Evolutionary conservation across 202 grass and related monocot species (phyloP), one percentile per base, ranked within the genome.

Genomic region (Eragrostis tef): DNA sequence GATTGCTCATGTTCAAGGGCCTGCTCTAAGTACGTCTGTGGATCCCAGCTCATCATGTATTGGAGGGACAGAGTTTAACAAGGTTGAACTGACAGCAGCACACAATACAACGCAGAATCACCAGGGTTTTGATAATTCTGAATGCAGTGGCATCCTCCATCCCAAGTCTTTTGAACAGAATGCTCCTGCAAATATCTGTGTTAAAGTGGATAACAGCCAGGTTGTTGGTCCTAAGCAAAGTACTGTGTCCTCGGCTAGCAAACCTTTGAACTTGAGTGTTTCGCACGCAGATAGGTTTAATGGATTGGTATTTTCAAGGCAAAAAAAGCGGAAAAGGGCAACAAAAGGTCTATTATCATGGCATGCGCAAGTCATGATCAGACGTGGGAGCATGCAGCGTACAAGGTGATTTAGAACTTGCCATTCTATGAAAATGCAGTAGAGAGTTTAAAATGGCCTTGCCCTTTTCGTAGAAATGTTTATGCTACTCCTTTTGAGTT

Each of bases 271-370:
- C 19, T 46, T 57, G 16, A 73, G 15, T 61, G 22, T 16, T 44
- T 73, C 64, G 34, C 73, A 29, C 14, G 14, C 45, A 61, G 43
- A 44, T 0, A 89, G 70, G 44, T 79, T 79, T 10, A 24, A 70
- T 63, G 61, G 15, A 12, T 78, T 79, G 63, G 61, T 83, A 22
- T 26, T 26, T 79, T 74, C 74, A 74, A 25, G 9, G 51, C 51
- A 67, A 54, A 89, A 74, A 53, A 89, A 86, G 63, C 67, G 79
- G 51, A 89, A 79, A 86, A 86, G 79, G 26, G 39, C 79, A 71
- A 58, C 70, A 26, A 6, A 22, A 68, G 45, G 61, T 63, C 79
- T 83, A 74, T 62, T 86, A 86, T 14, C 74, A 10, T 86, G 68
- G 79, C 67, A 74, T 63, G 52, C 24, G 64, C 79, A 86, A 41